Base-by-base conservation (phyloP, 768 basidiomycete genomes). In the Melanogaster broomeanus region DNA sequence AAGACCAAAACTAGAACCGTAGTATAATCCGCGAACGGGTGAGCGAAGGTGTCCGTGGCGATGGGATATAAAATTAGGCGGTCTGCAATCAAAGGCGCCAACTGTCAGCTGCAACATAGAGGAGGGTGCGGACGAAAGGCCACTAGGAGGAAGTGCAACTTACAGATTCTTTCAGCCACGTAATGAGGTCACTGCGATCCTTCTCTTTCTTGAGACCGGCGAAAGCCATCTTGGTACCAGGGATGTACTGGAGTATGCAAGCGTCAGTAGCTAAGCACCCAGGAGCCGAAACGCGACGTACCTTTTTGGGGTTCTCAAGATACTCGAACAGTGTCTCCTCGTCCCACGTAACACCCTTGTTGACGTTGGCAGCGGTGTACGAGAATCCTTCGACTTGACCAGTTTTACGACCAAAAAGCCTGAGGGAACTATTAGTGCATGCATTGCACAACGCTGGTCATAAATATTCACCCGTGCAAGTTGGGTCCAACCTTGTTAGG, bases 131-230 rank as follows among this genome's bases (percentile, higher is more conserved):
- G 33, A 49, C 13, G 3, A 2, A 31, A 51, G 34, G 27, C 24
- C 10, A 8, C 15, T 6, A n/a, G n/a, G 13, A 4, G 9, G 35
- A 40, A 45, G 27, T 13, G 15, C 18, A 4, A 76, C 87, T 56
- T 65, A 90, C 90, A 49, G 81, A 66, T 45, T 85, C 81, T 78
- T 90, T 90, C 63, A 95, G 78, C 69, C 78, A 84, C 52, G 93
- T 84, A 65, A 98, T 81, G 64, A 98, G 85, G 76, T 98, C 95
- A 69, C 85, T 90, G 76, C 95, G 87, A 72, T 98, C 95, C 81
- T 94, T 93, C 10, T 92, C 92, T 84, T 98, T 98, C 87, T 98
- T 98, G 70, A 98, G 75, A 64, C 96, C 96, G 59, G 94, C 93
- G 62, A 97, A 98, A 51, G 94, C 95, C 95, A 98, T 98, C 79